These are phyloP conservation scores for Podaxis rugospora DNA, from an alignment of 768 basidiomycete species.

Conservation along the genomic window DNA sequence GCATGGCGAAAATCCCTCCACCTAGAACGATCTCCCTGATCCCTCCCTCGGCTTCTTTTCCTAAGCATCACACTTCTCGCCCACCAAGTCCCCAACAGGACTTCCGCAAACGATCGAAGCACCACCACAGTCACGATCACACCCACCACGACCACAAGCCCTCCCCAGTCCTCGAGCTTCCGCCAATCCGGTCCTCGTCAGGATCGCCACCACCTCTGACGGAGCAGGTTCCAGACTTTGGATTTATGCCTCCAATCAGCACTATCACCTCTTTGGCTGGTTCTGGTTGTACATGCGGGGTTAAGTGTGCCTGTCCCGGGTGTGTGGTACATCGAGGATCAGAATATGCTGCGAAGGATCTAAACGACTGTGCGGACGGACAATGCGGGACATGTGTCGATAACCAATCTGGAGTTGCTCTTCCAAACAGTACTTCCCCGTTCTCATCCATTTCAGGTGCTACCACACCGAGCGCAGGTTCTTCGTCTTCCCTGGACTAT, in stretches of 20 bases:
- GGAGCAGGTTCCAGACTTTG: conserved; percentile 40
- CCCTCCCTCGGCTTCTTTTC: neutral
- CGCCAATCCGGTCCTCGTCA: conserved; percentile 39
- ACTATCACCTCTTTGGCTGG: conserved; percentile 55
- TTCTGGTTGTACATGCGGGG: conserved; percentile 70
- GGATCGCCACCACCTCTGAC: conserved; percentile 20
- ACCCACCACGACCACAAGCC: conserved; percentile 13
- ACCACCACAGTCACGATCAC: conserved; percentile 11
- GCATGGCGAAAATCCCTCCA: conserved; percentile 11
- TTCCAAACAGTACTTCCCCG: conserved; percentile 27
- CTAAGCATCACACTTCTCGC: conserved; percentile 22
- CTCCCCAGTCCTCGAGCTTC: conserved; percentile 35
- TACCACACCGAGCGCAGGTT: neutral
- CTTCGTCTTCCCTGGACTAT: conserved; percentile 1
- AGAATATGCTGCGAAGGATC: conserved; percentile 41
- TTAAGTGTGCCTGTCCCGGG: conserved; percentile 67
- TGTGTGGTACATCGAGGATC: conserved; percentile 66
- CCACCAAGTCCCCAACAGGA: conserved; percentile 24
- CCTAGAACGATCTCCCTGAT: neutral
- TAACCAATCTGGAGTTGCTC: conserved; percentile 35
- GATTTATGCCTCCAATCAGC: conserved; percentile 57
- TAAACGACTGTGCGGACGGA: conserved; percentile 43
- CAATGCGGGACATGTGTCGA: conserved; percentile 62
- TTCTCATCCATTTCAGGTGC: conserved; percentile 11
- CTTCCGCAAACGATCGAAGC: conserved; percentile 30